Conservation (phyloP, 140 eudicot species). For the Flaveria floridana region DNA sequence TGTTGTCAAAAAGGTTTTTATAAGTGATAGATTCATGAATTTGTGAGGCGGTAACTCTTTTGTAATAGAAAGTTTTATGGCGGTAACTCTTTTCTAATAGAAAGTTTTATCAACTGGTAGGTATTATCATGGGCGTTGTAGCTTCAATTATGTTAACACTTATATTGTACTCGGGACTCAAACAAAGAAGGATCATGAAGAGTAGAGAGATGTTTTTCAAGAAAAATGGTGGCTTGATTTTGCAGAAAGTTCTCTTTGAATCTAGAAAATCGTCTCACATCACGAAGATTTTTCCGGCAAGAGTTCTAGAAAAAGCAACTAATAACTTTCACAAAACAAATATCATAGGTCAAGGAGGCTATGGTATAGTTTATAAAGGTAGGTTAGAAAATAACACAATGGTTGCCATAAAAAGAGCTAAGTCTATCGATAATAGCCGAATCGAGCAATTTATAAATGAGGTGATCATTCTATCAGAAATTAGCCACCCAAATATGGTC, state of each 20-base stretch:
- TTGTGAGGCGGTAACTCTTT: not conserved
- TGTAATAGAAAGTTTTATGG: not conserved
- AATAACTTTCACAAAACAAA: constrained; percentile 31
- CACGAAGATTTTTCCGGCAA: constrained; percentile 33
- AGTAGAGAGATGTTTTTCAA: constrained; percentile 31
- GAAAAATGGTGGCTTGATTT: constrained; percentile 43
- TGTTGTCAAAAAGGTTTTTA: too few relatives aligned
- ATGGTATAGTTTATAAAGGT: constrained; percentile 31
- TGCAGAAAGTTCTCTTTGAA: constrained; percentile 33
- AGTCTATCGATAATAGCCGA: constrained; percentile 29
- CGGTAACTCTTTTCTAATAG: not conserved
- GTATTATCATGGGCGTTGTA: constrained; percentile 11
- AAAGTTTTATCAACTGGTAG: not conserved
- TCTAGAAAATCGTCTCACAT: constrained; percentile 20
- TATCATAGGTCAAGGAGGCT: constrained; percentile 37
- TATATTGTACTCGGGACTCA: constrained; percentile 10
- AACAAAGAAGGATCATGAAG: constrained; percentile 22
- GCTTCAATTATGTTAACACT: constrained; percentile 12
- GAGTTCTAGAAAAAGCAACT: constrained; percentile 40
- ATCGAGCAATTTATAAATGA: constrained; percentile 46
- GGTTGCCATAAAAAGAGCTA: constrained; percentile 42
- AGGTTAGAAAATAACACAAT: not conserved
- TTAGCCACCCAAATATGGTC: constrained; percentile 35
- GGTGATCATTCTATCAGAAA: constrained; percentile 42
- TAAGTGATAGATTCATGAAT: too few relatives aligned